These are phyloP conservation scores for Achlya hypogyna DNA, from an alignment of 352 stramenopile species.

Conservation along the genomic window DNA sequence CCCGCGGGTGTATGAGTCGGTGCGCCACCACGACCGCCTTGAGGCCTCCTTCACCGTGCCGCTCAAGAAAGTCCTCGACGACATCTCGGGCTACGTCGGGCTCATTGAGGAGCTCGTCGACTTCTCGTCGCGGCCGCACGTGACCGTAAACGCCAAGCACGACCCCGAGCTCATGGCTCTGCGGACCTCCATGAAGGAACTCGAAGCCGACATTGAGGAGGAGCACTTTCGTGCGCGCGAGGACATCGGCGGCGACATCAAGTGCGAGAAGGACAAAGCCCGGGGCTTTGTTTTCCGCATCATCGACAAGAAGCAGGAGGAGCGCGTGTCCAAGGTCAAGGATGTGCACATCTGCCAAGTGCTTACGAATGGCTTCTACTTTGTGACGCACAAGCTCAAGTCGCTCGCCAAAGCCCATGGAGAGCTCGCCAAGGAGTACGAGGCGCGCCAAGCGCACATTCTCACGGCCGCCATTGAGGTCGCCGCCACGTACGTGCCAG, in stretches of 20 bases:
- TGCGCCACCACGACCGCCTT: constrained; percentile 46
- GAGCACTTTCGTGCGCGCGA: constrained; percentile 52
- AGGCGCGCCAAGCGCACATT: constrained; percentile 85
- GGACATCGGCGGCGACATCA: constrained; percentile 70
- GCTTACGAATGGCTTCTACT: constrained; percentile 97
- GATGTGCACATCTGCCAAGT: constrained; percentile 91
- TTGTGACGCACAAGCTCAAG: constrained; percentile 90
- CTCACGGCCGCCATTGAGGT: constrained; percentile 91
- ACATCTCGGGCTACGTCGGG: constrained; percentile 54
- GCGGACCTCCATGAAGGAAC: constrained; percentile 61
- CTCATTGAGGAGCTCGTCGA: constrained; percentile 81
- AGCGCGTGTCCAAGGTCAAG: constrained; percentile 77
- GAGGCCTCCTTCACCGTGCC: constrained; percentile 36
- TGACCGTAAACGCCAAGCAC: constrained; percentile 78
- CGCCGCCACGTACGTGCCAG: constrained; percentile 91
- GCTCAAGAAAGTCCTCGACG: constrained; percentile 47
- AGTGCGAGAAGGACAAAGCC: constrained; percentile 89
- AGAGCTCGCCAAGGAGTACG: constrained; percentile 84
- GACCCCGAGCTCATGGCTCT: constrained; percentile 67
- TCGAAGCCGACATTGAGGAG: constrained; percentile 73
- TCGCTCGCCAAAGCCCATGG: constrained; percentile 78
- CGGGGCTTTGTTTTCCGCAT: constrained; percentile 91
- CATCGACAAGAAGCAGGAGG: constrained; percentile 89
- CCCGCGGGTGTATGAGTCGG: constrained; percentile 45
- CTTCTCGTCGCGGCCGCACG: constrained; percentile 63